phyloP scores from a whole-genome alignment of 352 stramenopile genomes.

The Globisporangium splendens region DNA sequence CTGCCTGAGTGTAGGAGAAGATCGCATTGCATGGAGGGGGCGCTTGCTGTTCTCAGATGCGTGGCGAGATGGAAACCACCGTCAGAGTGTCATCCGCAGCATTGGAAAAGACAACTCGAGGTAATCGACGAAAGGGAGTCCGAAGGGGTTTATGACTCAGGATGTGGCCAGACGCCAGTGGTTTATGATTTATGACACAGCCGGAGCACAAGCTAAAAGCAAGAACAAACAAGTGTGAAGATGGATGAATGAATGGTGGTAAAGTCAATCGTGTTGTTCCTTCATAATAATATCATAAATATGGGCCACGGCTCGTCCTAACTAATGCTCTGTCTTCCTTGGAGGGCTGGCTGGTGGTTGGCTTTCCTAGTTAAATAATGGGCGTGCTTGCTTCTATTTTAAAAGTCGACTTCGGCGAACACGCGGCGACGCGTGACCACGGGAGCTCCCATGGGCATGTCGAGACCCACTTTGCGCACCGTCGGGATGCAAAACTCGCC shows the following conservation, averaged over 20 bases:
- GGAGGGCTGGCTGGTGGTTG: not conserved
- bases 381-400: not conserved
- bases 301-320: not conserved
- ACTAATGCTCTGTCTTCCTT: slow-evolving; percentile 1
- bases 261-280: too few species aligned
- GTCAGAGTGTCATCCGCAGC: too few species aligned
- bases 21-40: too few species aligned
- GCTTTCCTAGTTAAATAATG: slow-evolving; percentile 16
- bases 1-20: too few species aligned
- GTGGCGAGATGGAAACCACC: too few species aligned
- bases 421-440: slow-evolving; percentile 56
- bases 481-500: slow-evolving; percentile 39
- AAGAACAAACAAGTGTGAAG: too few species aligned
- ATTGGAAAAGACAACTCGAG: too few species aligned
- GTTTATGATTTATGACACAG: not conserved
- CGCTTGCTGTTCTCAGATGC: too few species aligned
- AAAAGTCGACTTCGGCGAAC: slow-evolving; percentile 79
- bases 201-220: not conserved
- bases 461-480: slow-evolving; percentile 36
- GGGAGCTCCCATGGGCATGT: slow-evolving; percentile 21
- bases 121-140: too few species aligned
- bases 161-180: too few species aligned
- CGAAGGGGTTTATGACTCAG: too few species aligned
- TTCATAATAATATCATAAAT: slow-evolving; percentile 23
- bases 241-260: too few species aligned